phyloP scores from a whole-genome alignment of 2,329 filamentous ascomycete genomes.

The Microsporum audouinii region DNA sequence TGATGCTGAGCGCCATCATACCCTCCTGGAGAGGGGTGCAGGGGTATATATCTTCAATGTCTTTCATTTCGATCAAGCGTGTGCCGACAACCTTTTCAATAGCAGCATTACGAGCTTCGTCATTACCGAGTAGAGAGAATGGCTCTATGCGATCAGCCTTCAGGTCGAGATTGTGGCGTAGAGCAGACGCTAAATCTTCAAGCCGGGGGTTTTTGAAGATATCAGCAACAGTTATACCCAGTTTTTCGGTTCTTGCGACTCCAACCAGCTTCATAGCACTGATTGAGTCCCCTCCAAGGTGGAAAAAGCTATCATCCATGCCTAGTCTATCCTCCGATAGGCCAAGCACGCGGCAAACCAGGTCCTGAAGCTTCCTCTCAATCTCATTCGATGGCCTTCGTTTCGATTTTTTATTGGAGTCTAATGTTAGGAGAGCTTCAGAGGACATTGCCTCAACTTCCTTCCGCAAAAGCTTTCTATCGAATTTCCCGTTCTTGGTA shows the following conservation, averaged over 20 bases:
- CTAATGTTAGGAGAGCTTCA: slow-evolving; percentile 13
- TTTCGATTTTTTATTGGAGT: slow-evolving; percentile 6
- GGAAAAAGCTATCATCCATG: slow-evolving; percentile 12
- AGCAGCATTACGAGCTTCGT: slow-evolving; percentile 6
- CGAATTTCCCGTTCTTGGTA: slow-evolving; percentile 30
- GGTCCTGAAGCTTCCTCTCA: slow-evolving; percentile 13
- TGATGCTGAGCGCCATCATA: slow-evolving; percentile 30
- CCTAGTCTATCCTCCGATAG: slow-evolving; percentile 25
- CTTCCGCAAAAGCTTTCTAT: slow-evolving; percentile 22
- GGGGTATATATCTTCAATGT: slow-evolving; percentile 24
- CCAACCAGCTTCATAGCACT: slow-evolving; percentile 23
- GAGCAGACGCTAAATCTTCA: slow-evolving; percentile 22
- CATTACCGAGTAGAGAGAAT: slow-evolving; percentile 12
- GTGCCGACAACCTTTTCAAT: slow-evolving; percentile 7
- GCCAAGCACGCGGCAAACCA: slow-evolving; percentile 25
- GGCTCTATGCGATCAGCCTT: slow-evolving; percentile 6
- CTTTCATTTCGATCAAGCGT: slow-evolving; percentile 14
- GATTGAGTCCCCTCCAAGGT: slow-evolving; percentile 12
- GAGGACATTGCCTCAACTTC: slow-evolving; percentile 16
- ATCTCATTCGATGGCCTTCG: slow-evolving; percentile 18
- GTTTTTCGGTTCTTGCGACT: slow-evolving; percentile 12
- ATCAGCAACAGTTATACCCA: slow-evolving; percentile 18
- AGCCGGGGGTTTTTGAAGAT: slow-evolving; percentile 27
- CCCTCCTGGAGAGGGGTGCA: slow-evolving; percentile 32
- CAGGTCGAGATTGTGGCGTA: slow-evolving; percentile 1